These are phyloP conservation scores for Boechera retrofracta DNA, from an alignment of 345 rosid genomes.

Conservation along the genomic window DNA sequence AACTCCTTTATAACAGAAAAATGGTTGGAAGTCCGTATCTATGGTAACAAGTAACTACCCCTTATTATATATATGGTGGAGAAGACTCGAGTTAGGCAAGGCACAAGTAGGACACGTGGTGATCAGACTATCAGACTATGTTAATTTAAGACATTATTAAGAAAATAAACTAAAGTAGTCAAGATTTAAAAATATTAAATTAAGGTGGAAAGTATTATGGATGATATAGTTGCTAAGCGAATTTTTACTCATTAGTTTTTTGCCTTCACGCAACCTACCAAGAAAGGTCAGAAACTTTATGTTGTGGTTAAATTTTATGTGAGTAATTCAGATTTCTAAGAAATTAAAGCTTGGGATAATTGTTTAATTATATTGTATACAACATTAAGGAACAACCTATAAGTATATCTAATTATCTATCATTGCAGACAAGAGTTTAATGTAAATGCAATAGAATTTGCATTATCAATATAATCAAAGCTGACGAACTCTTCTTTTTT, in stretches of 20 bases:
- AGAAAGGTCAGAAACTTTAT: slow-evolving; percentile 42
- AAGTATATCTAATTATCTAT: background rate
- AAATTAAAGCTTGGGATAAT: background rate
- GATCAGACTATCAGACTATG: slow-evolving; percentile 2
- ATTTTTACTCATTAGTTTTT: slow-evolving; percentile 36
- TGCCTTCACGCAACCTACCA: slow-evolving; percentile 59
- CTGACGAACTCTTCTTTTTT: background rate
- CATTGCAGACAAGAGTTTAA: background rate
- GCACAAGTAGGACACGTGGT: slow-evolving; percentile 34
- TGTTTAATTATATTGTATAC: background rate
- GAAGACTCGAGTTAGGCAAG: slow-evolving; percentile 44
- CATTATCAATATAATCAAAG: background rate
- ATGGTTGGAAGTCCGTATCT: slow-evolving; percentile 36
- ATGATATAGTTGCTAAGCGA: slow-evolving; percentile 51
- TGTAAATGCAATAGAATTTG: background rate
- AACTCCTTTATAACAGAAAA: background rate
- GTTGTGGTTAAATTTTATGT: background rate
- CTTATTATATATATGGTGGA: slow-evolving; percentile 33
- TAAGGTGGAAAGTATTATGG: slow-evolving; percentile 42
- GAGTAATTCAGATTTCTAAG: background rate
- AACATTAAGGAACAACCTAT: background rate
- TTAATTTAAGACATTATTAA: background rate
- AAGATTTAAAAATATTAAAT: slow-evolving; percentile 6
- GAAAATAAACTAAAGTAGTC: slow-evolving; percentile 12
- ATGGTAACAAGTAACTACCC: slow-evolving; percentile 23